phyloP scores from a whole-genome alignment of 257 asterid genomes.

The Paulownia fortunei region DNA sequence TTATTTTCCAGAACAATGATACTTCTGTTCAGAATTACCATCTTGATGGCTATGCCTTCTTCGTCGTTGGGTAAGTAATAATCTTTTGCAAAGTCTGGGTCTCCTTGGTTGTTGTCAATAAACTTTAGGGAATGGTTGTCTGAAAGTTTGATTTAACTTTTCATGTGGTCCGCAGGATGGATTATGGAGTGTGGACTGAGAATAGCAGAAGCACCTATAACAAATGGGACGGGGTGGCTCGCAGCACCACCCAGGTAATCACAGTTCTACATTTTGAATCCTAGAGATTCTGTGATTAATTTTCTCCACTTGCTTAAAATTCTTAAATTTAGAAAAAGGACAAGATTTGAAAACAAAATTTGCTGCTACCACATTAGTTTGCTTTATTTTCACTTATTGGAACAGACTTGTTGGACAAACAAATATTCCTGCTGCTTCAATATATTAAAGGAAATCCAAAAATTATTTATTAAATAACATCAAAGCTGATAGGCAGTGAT shows the following conservation, averaged over 20 bases:
- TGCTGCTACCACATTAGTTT: not conserved
- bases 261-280: conserved; percentile 5
- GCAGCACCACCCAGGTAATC: conserved; percentile 86
- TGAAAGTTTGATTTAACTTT: conserved; percentile 21
- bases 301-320: not conserved
- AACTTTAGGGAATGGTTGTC: conserved; percentile 13
- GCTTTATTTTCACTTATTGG: not conserved
- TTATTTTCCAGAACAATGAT: conserved; percentile 90
- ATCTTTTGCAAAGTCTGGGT: not conserved
- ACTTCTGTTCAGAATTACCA: conserved; percentile 83
- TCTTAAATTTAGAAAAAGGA: not conserved
- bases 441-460: not conserved
- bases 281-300: conserved; percentile 8
- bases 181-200: conserved; percentile 90
- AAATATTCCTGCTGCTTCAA: not conserved
- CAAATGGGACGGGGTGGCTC: conserved; percentile 99
- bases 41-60: conserved; percentile 90
- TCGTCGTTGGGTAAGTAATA: conserved; percentile 88
- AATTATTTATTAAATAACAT: not conserved
- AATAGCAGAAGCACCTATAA: conserved; percentile 86
- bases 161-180: conserved; percentile 67
- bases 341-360: not conserved
- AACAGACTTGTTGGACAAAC: not conserved
- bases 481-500: not conserved
- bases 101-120: not conserved